phyloP scores from a whole-genome alignment of 148 eudicot species.

The Silene uniflora region DNA sequence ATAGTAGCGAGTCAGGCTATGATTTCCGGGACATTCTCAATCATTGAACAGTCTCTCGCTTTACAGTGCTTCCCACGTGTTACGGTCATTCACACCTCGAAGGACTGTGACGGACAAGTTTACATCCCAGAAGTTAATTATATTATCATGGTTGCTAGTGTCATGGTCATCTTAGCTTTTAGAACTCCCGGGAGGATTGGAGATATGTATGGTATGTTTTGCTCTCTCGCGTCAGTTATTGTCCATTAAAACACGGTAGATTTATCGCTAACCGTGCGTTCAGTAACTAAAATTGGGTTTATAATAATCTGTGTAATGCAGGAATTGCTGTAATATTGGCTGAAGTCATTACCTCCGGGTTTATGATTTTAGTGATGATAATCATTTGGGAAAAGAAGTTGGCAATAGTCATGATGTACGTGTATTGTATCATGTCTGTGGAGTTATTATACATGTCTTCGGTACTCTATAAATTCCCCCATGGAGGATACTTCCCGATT shows the following conservation, averaged over 20 bases:
- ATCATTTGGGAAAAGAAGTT: conserved; percentile 63
- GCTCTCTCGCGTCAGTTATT: no score
- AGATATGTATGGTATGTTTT: conserved; percentile 36
- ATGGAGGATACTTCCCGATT: conserved; percentile 65
- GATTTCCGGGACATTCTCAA: no score
- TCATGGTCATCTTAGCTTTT: conserved; percentile 36
- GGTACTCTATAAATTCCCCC: conserved; percentile 64
- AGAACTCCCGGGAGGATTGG: conserved; percentile 43
- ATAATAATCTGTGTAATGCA: no score
- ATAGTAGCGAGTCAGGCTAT: no score
- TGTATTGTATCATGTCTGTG: conserved; percentile 34
- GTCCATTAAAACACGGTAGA: no score
- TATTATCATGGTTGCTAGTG: conserved; percentile 45
- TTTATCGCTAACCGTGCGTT: no score
- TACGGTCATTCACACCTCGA: conserved; percentile 43
- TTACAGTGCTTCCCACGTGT: conserved; percentile 54
- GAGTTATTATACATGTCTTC: conserved; percentile 56
- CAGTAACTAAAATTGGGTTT: no score
- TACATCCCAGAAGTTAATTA: conserved; percentile 49
- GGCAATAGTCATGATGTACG: conserved; percentile 28
- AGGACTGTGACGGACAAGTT: conserved; percentile 46
- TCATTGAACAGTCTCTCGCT: conserved; percentile 48
- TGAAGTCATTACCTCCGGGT: conserved; percentile 51
- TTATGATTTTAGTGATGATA: conserved; percentile 50
- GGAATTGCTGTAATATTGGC: conserved; percentile 71